Base-by-base conservation (phyloP, 225 moss, liverwort and hornwort species). In the Sphagnum contortum region DNA sequence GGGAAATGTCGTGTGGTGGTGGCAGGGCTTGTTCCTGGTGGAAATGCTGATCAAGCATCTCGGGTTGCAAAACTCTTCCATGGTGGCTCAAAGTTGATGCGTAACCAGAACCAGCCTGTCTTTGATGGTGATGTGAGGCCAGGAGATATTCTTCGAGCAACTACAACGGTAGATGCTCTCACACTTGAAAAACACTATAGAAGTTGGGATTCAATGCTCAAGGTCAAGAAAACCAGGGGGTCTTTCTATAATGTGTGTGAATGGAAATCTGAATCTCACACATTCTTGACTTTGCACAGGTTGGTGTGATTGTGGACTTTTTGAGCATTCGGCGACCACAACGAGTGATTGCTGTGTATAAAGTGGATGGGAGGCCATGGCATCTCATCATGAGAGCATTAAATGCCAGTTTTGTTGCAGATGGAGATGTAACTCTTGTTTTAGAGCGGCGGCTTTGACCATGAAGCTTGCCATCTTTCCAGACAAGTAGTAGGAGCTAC, bases 101-200 rank as follows among this genome's bases (percentile, higher is more conserved):
- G 1, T 3, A 63, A 61, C 57, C 56, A 59, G 44, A 73, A 74
- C 61, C 48, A 49, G 44, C 80, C 84, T 53, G 11, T 88, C 7
- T 6, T 83, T 3, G 80, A 78, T 59, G 85, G 83, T 12, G 85
- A 82, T 71, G 77, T 86, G 60, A 68, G 76, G 71, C 81, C 85
- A 14, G 88, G 88, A 51, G 90, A 91, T 12, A 69, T 91, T 62
- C 85, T 91, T 48, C 88, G 90, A 57, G 90, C 90, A 45, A 81
- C 85, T 58, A 88, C 90, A 49, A 85, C 88, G 64, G 90, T 91
- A 67, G 80, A 62, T 29, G 29, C 29, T 29, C 29, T 29, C 29
- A 29, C 29, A 0, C 29, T 29, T 29, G 29, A 29, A 29, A 29
- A 29, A 29, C 29, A 29, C 29, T 29, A 29, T 29, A 29, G 29